These are phyloP conservation scores for Curvularia spicifera DNA, from an alignment of 2,329 filamentous ascomycete genomes.

Conservation along the genomic window DNA sequence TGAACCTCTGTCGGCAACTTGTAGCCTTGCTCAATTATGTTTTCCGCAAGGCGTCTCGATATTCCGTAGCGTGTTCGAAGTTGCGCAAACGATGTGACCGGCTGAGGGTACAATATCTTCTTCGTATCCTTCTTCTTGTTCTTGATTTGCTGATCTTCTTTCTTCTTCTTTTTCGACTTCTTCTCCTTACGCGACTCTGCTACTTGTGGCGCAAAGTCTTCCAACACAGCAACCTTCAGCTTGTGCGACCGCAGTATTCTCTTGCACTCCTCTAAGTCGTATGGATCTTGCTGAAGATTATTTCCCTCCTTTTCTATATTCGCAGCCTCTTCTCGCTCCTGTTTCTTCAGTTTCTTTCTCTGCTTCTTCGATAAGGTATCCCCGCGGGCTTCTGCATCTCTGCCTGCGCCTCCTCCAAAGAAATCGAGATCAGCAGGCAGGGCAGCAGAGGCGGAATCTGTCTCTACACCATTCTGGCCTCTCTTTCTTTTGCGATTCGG, in stretches of 20 bases:
- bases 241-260: conserved; percentile 79
- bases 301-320: conserved; percentile 11
- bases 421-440: conserved; percentile 53
- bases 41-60: conserved; percentile 74
- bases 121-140: conserved; percentile 59
- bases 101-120: conserved; percentile 75
- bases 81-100: conserved; percentile 77
- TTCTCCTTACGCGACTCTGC: conserved; percentile 58
- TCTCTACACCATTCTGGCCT: conserved; percentile 28
- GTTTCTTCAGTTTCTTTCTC: conserved; percentile 23
- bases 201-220: conserved; percentile 48
- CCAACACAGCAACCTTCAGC: conserved; percentile 82
- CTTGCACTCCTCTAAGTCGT: conserved; percentile 75
- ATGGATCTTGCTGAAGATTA: conserved; percentile 26
- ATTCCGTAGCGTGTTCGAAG: conserved; percentile 75
- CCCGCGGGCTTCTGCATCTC: conserved; percentile 17
- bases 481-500: conserved; percentile 54
- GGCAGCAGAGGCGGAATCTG: not conserved
- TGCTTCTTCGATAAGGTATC: conserved; percentile 21
- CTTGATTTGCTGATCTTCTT: conserved; percentile 46
- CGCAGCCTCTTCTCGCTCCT: conserved; percentile 13
- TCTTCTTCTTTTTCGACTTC: conserved; percentile 63
- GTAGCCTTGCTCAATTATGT: conserved; percentile 85
- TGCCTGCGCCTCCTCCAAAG: conserved; percentile 43
- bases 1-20: conserved; percentile 91